Evolutionary conservation across 1,284 basidiomycete genomes (phyloP), one percentile per base, ranked within the genome.

Genomic region (Tranzscheliella williamsii): DNA sequence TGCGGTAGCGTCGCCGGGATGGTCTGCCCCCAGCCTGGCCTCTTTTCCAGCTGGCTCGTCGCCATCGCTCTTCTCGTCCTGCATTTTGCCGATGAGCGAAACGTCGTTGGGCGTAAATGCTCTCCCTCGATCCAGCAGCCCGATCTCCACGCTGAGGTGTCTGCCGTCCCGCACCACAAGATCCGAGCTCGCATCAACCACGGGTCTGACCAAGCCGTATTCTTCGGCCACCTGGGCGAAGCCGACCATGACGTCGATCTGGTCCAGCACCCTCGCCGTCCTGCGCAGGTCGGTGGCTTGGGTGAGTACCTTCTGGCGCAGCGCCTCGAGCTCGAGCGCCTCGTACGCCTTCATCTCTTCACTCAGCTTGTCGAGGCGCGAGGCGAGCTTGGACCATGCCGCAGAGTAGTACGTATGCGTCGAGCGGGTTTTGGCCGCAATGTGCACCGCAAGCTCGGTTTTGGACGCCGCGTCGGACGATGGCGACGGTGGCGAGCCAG

Each of bases 101-200:
- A 91, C 82, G 2, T 87, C 86, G 78, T 97, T 98, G 0, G 90
- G 85, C 1, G 55, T 56, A 32, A 65, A 67, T 5, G 61, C 24
- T 0, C 64, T 45, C 5, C 62, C 57, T 5, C 84, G 82, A 0
- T 83, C 83, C 30, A 91, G 81, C 2, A 98, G 83, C 2, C 91
- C 91, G 4, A 90, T 82, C 79, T 98, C 93, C 6, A 97, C 94
- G 0, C 89, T 87, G 0, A 94, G 90, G 80, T 98, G 94, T 11
- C 94, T 85, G 9, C 91, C 93, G 48, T 88, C 85, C 4, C 81
- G 78, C 17, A 97, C 86, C 4, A 85, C 77, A 53, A 90, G 33
- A 17, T 62, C 42, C 16, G 42, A 34, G 29, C 52, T 83, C 8
- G 88, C 84, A 24, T 82, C 84, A 20, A 97, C 75, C 0, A 78